Conservation (phyloP, 345 rosid genomes). For the Lepidium aucheri region DNA sequence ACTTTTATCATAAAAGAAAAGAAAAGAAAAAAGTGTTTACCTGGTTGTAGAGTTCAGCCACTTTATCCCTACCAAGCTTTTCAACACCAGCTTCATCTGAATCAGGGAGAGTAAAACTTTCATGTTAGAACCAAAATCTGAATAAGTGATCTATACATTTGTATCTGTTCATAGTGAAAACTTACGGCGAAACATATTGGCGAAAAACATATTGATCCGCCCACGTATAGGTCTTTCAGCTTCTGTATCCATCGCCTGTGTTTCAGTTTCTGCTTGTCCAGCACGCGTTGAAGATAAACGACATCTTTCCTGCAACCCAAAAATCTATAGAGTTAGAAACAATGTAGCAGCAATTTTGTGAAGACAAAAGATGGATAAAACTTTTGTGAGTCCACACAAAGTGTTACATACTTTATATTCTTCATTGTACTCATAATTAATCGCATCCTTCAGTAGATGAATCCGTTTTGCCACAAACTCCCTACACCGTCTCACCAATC, state of each 20-base stretch:
- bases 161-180: background rate
- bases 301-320: constrained; percentile 31
- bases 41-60: constrained; percentile 42
- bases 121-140: background rate
- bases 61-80: background rate
- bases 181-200: background rate
- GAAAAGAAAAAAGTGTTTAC: constrained; percentile 13
- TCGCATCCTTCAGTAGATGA: constrained; percentile 48
- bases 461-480: constrained; percentile 67
- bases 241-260: constrained; percentile 15
- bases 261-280: constrained; percentile 37
- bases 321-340: background rate
- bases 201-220: too few species aligned
- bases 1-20: too few species aligned
- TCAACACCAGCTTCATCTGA: background rate
- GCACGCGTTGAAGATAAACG: background rate
- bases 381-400: background rate
- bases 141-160: background rate
- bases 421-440: constrained; percentile 45
- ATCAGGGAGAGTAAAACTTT: background rate
- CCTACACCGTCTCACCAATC: constrained; percentile 32
- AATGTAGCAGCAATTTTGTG: background rate
- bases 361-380: too few species aligned
- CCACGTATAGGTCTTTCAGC: background rate
- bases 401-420: constrained; percentile 42